These are phyloP conservation scores for Diacronema lutheri DNA, from an alignment of 78 protist genomes.

Conservation along the genomic window DNA sequence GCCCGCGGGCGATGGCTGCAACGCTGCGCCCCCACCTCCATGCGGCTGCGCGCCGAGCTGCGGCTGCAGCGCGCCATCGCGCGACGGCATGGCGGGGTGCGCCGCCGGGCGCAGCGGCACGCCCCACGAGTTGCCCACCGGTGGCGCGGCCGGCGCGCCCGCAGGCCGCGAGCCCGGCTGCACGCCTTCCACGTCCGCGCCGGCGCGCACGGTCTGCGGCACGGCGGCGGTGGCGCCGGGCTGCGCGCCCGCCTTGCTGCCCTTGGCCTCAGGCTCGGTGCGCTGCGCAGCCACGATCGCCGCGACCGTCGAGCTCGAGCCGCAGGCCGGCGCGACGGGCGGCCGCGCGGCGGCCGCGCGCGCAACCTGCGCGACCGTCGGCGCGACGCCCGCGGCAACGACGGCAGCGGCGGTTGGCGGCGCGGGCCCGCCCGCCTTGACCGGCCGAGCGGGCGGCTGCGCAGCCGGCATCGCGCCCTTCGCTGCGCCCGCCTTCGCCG, in stretches of 20 bases:
- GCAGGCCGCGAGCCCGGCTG: too few relatives aligned
- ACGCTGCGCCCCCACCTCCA: too few relatives aligned
- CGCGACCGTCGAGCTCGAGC: background rate
- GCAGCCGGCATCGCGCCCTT: background rate
- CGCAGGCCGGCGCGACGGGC: background rate
- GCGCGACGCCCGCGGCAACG: background rate
- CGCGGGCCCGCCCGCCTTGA: background rate
- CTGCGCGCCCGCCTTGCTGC: background rate
- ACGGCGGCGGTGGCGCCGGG: too few relatives aligned
- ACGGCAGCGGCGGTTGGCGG: background rate
- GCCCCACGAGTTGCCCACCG: too few relatives aligned
- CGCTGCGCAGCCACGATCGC: background rate
- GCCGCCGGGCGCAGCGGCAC: too few relatives aligned
- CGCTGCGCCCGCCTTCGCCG: background rate
- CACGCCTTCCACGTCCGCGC: too few relatives aligned
- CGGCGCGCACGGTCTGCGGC: too few relatives aligned
- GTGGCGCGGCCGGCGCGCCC: too few relatives aligned
- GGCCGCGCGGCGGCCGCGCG: background rate
- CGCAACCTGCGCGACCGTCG: background rate
- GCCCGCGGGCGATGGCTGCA: too few relatives aligned
- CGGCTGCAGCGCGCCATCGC: too few relatives aligned
- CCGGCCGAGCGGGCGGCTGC: background rate
- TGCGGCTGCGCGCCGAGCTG: too few relatives aligned
- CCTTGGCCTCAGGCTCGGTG: background rate
- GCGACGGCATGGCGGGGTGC: too few relatives aligned